phyloP scores from a whole-genome alignment of 352 stramenopile species.

The Phytophthora foliorum region DNA sequence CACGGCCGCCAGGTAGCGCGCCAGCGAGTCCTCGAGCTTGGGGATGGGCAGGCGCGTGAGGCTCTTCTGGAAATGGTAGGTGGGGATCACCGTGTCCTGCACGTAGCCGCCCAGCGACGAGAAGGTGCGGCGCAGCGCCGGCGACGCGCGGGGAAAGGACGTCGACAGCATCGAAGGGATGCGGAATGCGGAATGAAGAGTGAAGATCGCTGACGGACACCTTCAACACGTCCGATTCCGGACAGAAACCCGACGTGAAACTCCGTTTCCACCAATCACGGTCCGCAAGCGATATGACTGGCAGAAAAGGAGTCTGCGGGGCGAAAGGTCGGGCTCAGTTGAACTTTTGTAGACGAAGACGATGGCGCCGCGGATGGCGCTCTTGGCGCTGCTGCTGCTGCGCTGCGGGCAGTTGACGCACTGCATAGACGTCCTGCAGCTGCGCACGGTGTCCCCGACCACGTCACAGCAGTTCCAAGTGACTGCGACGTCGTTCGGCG shows the following conservation, averaged over 20 bases:
- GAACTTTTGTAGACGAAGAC: conserved; percentile 23
- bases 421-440: conserved; percentile 36
- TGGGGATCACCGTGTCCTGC: conserved; percentile 90
- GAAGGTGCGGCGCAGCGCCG: conserved; percentile 32
- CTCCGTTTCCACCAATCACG: no score
- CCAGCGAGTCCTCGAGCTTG: conserved; percentile 86
- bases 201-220: conserved; percentile 22
- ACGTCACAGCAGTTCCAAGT: conserved; percentile 46
- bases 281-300: no score
- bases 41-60: conserved; percentile 88
- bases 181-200: conserved; percentile 10
- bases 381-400: conserved; percentile 13
- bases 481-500: conserved; percentile 38
- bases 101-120: conserved; percentile 63
- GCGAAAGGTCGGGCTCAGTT: conserved; percentile 16
- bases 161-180: conserved; percentile 13
- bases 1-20: conserved; percentile 80
- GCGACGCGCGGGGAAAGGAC: neutral
- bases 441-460: conserved; percentile 17
- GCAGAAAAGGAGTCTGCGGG: neutral
- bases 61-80: conserved; percentile 91
- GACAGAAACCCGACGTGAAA: conserved; percentile 9
- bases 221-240: conserved; percentile 16
- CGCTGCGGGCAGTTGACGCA: neutral
- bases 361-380: conserved; percentile 1